phyloP scores from a whole-genome alignment of 2,329 filamentous ascomycete genomes.

The Alternaria sp. region DNA sequence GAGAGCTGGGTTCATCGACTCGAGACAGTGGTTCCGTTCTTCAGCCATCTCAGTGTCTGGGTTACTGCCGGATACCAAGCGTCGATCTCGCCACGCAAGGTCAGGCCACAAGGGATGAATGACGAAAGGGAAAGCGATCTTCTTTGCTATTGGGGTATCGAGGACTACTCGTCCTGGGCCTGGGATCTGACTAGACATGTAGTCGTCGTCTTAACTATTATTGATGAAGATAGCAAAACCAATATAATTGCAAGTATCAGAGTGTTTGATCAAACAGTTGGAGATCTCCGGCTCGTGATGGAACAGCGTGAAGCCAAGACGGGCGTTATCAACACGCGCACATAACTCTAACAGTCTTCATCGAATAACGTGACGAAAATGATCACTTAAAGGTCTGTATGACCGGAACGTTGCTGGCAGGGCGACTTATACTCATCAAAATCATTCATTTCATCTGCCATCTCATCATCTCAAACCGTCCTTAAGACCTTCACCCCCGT shows the following conservation, averaged over 20 bases:
- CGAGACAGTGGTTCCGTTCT: not conserved
- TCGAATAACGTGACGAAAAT: not conserved
- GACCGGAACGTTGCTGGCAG: not conserved
- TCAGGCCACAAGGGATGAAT: not conserved
- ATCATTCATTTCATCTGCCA: not conserved
- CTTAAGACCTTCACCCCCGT: slow-evolving; percentile 52
- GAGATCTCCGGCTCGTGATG: not conserved
- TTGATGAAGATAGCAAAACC: not conserved
- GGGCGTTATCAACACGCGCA: not conserved
- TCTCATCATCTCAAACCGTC: slow-evolving; percentile 27
- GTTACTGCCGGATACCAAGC: not conserved
- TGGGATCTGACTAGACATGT: not conserved
- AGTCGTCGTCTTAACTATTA: not conserved
- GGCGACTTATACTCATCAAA: not conserved
- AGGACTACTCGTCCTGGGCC: not conserved
- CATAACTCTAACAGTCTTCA: not conserved
- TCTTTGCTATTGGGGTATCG: not conserved
- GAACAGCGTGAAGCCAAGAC: not conserved
- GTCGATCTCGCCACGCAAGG: not conserved
- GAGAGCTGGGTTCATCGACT: not conserved
- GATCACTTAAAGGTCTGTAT: not conserved
- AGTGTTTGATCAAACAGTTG: not conserved
- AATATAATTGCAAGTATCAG: not conserved
- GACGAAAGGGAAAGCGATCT: not conserved
- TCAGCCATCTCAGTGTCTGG: not conserved